These are phyloP conservation scores for Boletus reticuloceps DNA, from an alignment of 768 basidiomycete genomes.

Conservation along the genomic window DNA sequence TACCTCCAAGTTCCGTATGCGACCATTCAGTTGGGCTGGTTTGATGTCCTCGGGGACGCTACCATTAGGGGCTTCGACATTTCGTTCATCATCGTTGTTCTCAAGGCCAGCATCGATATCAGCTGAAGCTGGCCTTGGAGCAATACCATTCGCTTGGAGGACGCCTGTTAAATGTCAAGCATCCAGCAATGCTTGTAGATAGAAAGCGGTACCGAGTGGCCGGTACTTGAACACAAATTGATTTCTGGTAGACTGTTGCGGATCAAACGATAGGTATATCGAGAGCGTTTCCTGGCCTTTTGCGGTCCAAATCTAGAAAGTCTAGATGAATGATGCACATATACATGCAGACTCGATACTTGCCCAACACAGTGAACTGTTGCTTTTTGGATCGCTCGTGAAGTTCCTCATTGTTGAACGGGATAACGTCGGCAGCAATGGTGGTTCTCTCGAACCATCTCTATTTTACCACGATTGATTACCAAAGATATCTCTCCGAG, in stretches of 20 bases:
- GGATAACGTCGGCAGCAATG: fast-evolving
- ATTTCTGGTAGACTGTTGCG: constrained; percentile 4
- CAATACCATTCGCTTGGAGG: constrained; percentile 21
- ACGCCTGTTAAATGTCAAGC: constrained; percentile 8
- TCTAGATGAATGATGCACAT: not conserved
- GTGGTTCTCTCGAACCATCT: no score
- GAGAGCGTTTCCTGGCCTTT: fast-evolving
- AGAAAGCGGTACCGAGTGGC: constrained; percentile 11
- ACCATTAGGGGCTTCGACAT: not conserved
- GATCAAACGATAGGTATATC: not conserved
- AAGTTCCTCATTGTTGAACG: constrained; percentile 1
- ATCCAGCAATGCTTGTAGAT: not conserved
- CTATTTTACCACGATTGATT: not conserved
- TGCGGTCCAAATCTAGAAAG: constrained; percentile 12
- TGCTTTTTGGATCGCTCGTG: constrained; percentile 24
- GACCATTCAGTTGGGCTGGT: not conserved
- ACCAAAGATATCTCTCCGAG: constrained; percentile 17
- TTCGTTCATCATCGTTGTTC: not conserved
- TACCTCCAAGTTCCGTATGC: constrained; percentile 11
- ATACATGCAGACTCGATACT: not conserved
- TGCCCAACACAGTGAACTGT: constrained; percentile 18
- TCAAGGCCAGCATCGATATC: not conserved
- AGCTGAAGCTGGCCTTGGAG: not conserved
- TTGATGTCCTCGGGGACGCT: not conserved
- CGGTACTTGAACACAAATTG: constrained; percentile 21